Evolutionary conservation across 768 basidiomycete species (phyloP).

Genomic region (Amanita rubescens): DNA sequence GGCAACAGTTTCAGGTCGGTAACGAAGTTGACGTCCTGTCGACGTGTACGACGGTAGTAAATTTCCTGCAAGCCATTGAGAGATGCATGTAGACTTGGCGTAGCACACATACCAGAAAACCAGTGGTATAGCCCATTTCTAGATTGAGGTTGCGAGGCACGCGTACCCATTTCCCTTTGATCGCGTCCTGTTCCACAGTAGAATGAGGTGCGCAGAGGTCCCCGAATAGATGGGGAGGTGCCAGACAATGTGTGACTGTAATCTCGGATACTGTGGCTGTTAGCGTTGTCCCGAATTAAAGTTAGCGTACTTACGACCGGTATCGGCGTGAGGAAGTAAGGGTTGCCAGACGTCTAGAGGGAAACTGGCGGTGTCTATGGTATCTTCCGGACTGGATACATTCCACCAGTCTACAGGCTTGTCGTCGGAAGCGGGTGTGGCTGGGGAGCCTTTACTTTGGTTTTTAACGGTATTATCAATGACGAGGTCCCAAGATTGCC

Average conservation of each 20-base stretch:
- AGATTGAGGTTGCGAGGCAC: constrained; percentile 76
- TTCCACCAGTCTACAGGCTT: constrained; percentile 58
- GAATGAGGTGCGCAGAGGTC: constrained; percentile 64
- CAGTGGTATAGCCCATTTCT: constrained; percentile 45
- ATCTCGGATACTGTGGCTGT: constrained; percentile 69
- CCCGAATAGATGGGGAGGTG: constrained; percentile 48
- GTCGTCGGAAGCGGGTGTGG: constrained; percentile 9
- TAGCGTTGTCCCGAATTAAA: neutral
- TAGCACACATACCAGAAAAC: constrained; percentile 44
- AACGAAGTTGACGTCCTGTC: constrained; percentile 75
- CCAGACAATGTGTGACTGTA: constrained; percentile 55
- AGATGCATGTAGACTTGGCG: neutral
- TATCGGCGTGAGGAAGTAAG: constrained; percentile 65
- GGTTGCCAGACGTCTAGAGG: constrained; percentile 80
- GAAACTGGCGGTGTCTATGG: constrained; percentile 56
- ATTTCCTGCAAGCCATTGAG: constrained; percentile 35
- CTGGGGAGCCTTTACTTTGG: constrained; percentile 10
- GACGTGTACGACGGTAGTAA: constrained; percentile 80
- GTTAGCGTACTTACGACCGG: constrained; percentile 48
- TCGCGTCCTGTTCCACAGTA: constrained; percentile 65
- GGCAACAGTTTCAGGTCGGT: constrained; percentile 63
- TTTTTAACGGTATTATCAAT: constrained; percentile 17
- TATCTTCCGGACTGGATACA: constrained; percentile 33
- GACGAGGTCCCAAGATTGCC: constrained; percentile 83
- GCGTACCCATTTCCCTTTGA: constrained; percentile 84